These are phyloP conservation scores for Pecoramyces ruminantium DNA, from an alignment of 192 early-diverging fungal genomes.

Conservation along the genomic window DNA sequence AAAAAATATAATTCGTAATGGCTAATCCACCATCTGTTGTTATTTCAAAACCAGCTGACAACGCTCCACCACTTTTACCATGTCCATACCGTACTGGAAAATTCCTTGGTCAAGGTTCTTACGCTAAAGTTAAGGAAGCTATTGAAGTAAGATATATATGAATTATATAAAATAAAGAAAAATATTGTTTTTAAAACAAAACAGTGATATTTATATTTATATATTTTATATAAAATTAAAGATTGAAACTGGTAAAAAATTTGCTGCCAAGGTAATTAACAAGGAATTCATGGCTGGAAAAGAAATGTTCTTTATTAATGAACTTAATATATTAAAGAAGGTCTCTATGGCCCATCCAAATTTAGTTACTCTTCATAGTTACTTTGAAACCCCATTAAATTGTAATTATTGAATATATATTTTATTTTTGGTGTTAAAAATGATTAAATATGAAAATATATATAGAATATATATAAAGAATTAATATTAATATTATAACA, in stretches of 20 bases:
- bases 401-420: too few relatives aligned
- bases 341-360: not conserved
- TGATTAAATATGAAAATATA: too few relatives aligned
- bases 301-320: not conserved
- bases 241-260: not conserved
- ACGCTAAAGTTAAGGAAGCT: constrained; percentile 36
- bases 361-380: not conserved
- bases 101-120: constrained; percentile 42
- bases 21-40: not conserved
- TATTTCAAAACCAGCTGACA: not conserved
- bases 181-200: too few relatives aligned
- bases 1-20: not conserved
- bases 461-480: too few relatives aligned
- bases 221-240: not conserved
- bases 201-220: not conserved
- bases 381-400: not conserved
- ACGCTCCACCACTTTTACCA: not conserved
- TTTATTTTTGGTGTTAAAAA: too few relatives aligned
- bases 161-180: too few relatives aligned
- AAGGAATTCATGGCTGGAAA: not conserved
- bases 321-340: not conserved
- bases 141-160: constrained; percentile 5
- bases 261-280: not conserved
- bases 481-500: too few relatives aligned
- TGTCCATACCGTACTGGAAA: constrained; percentile 22